Percentiles rank a stretch among this genome's conserved stretches.
These are phyloP conservation scores for Entomortierella beljakovae DNA, from an alignment of 192 early-diverging fungal species.

Conservation along the genomic window DNA sequence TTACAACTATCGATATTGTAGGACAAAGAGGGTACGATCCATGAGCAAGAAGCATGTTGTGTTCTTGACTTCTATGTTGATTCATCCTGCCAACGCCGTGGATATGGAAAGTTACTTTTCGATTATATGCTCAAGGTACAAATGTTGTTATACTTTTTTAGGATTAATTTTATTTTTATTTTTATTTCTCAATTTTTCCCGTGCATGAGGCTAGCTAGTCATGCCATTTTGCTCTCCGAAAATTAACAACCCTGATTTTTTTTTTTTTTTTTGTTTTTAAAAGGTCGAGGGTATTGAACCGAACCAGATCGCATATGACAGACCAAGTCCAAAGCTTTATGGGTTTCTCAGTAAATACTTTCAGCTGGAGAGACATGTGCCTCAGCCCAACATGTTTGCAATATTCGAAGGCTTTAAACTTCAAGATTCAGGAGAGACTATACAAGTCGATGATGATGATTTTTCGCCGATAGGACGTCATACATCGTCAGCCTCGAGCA, in stretches of 20 bases:
- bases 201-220: background rate
- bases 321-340: slow-evolving; percentile 51
- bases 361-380: slow-evolving; percentile 35
- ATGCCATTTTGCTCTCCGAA: background rate
- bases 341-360: slow-evolving; percentile 53
- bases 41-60: slow-evolving; percentile 53
- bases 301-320: slow-evolving; percentile 53
- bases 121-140: slow-evolving; percentile 53
- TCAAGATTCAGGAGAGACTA: slow-evolving; percentile 21
- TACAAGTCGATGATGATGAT: slow-evolving; percentile 33
- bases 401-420: slow-evolving; percentile 53
- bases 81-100: slow-evolving; percentile 44
- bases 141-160: background rate
- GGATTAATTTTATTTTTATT: slow-evolving; percentile 1
- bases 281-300: slow-evolving; percentile 50
- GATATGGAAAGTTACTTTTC: slow-evolving; percentile 52
- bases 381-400: slow-evolving; percentile 54
- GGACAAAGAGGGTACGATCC: slow-evolving; percentile 47
- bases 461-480: background rate
- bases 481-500: background rate
- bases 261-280: background rate
- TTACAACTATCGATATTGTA: too few species aligned
- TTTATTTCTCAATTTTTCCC: slow-evolving; percentile 6
- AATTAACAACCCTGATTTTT: background rate
- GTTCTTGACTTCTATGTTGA: slow-evolving; percentile 57